Evolutionary conservation across 345 rosid genomes (phyloP), one percentile per base, ranked within the genome.

Genomic region (Raphanus sativus): DNA sequence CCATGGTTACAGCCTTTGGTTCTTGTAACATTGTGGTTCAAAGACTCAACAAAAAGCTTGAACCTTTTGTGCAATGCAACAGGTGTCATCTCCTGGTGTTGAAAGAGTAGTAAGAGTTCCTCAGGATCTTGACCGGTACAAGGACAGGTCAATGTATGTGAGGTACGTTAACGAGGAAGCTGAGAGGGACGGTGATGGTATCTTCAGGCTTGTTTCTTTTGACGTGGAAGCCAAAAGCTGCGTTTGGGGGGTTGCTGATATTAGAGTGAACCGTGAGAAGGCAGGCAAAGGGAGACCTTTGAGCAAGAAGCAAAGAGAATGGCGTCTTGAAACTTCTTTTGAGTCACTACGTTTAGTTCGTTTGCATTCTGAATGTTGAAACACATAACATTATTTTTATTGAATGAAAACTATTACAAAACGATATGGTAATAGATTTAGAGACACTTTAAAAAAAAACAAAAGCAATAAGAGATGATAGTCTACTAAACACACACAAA

Each of bases 11-110:
- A 34, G 3, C 40, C 40, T 34, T 8, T 34, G 40, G 2, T 32
- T 32, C 36, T 0, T 6, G 5, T 32, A 32, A 32, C 36, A 32
- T 32, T 32, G 36, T 8, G 40, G 5, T 40, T 40, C 1, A 10
- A 10, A 11, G 48, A 56, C 50, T 61, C 26, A 32, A 69, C 5
- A 56, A 77, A 77, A 66, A 32, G 76, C 3, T 70, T 71, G 30
- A 71, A 61, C 30, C 8, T 65, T 52, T 2, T 65, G 58, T 73
- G 64, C 21, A 24, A 55, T 40, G 21, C 55, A 24, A 55, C 86
- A 91, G 97, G 97, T 94, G 21, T 94, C 96, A 55, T 94, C 98
- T 71, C 97, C 96, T 33, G 96, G 96, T 16, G 90, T 90, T 13
- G 97, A 91, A 78, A 88, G 96, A 65, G 89, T 90, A 6, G 89